Evolutionary conservation across 2,329 filamentous ascomycete genomes (phyloP).

Genomic region (Neocatenulostroma microsporum): DNA sequence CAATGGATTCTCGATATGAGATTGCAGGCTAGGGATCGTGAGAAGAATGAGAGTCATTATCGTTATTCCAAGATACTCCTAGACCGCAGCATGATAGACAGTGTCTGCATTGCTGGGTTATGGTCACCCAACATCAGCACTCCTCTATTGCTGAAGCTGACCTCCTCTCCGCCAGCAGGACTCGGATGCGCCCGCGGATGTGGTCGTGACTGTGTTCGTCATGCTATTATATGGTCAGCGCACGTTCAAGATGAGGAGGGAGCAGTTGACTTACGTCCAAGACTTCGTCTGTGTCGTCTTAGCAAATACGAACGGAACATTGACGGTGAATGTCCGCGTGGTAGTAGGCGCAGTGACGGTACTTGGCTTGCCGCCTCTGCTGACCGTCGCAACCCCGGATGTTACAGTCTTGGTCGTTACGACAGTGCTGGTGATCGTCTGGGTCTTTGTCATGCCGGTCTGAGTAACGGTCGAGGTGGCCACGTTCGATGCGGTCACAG

Average conservation of each 20-base stretch:
- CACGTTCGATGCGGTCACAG: constrained; percentile 24
- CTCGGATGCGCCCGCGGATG: background rate
- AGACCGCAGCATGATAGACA: no score
- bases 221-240: constrained; percentile 4
- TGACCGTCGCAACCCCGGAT: background rate
- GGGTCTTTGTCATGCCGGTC: constrained; percentile 14
- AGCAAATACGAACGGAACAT: background rate
- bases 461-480: constrained; percentile 20
- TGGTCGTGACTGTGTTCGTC: constrained; percentile 6
- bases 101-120: no score
- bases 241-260: constrained; percentile 3
- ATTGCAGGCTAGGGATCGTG: no score
- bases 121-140: no score
- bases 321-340: constrained; percentile 6
- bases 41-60: no score
- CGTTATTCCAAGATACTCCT: no score
- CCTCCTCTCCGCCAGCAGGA: background rate
- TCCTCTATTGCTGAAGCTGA: no score
- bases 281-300: constrained; percentile 3
- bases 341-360: background rate
- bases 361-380: background rate
- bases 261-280: constrained; percentile 1
- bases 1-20: no score
- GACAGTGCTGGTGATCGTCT: constrained; percentile 17
- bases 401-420: constrained; percentile 6